phyloP scores from a whole-genome alignment of 805 yeast species.

The Saccharomyces mikatae region DNA sequence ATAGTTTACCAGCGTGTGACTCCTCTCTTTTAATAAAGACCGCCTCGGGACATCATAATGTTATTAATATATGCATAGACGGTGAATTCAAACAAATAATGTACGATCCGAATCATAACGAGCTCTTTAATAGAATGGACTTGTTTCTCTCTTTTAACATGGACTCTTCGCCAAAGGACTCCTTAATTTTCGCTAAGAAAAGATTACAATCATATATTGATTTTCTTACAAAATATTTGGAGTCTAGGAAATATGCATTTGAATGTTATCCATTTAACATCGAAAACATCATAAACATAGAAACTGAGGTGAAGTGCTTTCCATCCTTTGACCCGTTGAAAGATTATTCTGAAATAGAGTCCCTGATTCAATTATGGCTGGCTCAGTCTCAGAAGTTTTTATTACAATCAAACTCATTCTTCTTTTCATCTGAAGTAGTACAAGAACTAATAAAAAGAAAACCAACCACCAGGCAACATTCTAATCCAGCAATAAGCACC shows the following conservation, averaged over 20 bases:
- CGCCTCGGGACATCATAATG: constrained; percentile 14
- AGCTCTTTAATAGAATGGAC: constrained; percentile 18
- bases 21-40: constrained; percentile 12
- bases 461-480: constrained; percentile 8
- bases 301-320: constrained; percentile 6
- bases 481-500: background rate
- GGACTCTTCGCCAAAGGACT: constrained; percentile 16
- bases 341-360: constrained; percentile 18
- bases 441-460: constrained; percentile 17
- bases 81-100: constrained; percentile 19
- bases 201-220: constrained; percentile 18
- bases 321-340: constrained; percentile 9
- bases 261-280: constrained; percentile 15
- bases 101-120: constrained; percentile 23
- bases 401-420: constrained; percentile 19
- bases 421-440: constrained; percentile 22
- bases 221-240: constrained; percentile 15
- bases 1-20: constrained; percentile 17
- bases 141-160: constrained; percentile 22
- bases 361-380: constrained; percentile 21
- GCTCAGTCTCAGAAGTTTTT: constrained; percentile 19
- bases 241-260: constrained; percentile 14
- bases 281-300: constrained; percentile 5
- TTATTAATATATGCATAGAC: constrained; percentile 15
- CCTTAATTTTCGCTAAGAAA: constrained; percentile 13